phyloP scores from a whole-genome alignment of 768 basidiomycete species.

The Candolleomyces aberdarensis region DNA sequence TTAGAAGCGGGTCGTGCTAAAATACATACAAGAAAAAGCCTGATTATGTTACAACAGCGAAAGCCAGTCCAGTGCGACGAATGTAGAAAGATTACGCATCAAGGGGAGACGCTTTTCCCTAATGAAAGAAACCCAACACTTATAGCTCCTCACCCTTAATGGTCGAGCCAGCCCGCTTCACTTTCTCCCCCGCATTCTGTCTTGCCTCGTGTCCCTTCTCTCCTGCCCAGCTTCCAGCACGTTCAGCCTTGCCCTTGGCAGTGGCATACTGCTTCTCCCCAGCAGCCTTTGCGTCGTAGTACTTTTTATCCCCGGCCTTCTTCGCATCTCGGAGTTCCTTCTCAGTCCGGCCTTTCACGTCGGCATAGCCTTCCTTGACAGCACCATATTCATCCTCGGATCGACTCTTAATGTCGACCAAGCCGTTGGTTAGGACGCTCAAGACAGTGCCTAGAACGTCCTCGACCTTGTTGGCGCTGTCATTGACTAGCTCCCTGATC shows the following conservation, averaged over 20 bases:
- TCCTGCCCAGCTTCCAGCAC: slow-evolving; percentile 25
- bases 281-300: slow-evolving; percentile 3
- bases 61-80: neutral
- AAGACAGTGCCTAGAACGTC: slow-evolving; percentile 60
- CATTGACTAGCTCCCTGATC: slow-evolving; percentile 65
- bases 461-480: slow-evolving; percentile 70
- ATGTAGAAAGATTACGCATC: no score
- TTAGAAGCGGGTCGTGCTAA: no score
- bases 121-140: neutral
- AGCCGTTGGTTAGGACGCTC: slow-evolving; percentile 42
- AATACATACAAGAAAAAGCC: no score
- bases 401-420: neutral
- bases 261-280: slow-evolving; percentile 1
- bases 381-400: slow-evolving; percentile 3
- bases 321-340: neutral
- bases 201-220: slow-evolving; percentile 27
- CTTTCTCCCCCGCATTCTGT: slow-evolving; percentile 34
- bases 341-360: slow-evolving; percentile 7
- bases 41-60: no score
- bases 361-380: slow-evolving; percentile 10
- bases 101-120: neutral
- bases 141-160: slow-evolving; percentile 34
- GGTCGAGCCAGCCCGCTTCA: slow-evolving; percentile 34
- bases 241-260: slow-evolving; percentile 8
- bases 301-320: neutral